phyloP scores from a whole-genome alignment of 176 grass and related monocot species.

The sorghum (Sorghum bicolor) region DNA sequence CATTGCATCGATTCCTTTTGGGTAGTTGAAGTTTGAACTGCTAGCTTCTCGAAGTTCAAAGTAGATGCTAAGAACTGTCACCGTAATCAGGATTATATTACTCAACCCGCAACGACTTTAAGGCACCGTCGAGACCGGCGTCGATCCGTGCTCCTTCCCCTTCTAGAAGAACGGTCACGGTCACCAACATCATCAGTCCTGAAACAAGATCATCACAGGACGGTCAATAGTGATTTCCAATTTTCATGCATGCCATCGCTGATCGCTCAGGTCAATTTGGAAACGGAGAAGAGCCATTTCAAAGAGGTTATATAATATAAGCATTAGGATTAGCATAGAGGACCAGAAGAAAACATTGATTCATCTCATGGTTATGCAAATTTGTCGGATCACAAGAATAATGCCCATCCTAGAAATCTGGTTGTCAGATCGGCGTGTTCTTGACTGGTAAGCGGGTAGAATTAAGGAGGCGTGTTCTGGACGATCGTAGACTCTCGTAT shows the following conservation, averaged over 20 bases:
- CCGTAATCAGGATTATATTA: not conserved
- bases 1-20: not conserved
- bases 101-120: not conserved
- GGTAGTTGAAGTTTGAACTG: slow-evolving; percentile 3
- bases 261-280: not conserved
- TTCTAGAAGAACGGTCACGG: slow-evolving; percentile 21
- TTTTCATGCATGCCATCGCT: not conserved
- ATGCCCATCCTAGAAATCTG: not conserved
- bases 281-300: not conserved
- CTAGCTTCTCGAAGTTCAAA: not conserved
- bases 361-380: not conserved
- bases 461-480: not conserved
- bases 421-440: not conserved
- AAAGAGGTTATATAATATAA: not conserved
- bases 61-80: not conserved
- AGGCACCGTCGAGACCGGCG: not conserved
- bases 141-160: not conserved
- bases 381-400: not conserved
- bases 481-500: too few species aligned
- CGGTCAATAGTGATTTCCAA: not conserved
- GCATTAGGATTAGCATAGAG: not conserved
- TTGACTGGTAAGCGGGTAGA: not conserved
- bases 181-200: not conserved
- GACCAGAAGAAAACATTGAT: not conserved
- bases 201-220: not conserved